Evolutionary conservation across 768 basidiomycete genomes (phyloP), one percentile per base, ranked within the genome.

Genomic region (Kwoniella shandongensis): DNA sequence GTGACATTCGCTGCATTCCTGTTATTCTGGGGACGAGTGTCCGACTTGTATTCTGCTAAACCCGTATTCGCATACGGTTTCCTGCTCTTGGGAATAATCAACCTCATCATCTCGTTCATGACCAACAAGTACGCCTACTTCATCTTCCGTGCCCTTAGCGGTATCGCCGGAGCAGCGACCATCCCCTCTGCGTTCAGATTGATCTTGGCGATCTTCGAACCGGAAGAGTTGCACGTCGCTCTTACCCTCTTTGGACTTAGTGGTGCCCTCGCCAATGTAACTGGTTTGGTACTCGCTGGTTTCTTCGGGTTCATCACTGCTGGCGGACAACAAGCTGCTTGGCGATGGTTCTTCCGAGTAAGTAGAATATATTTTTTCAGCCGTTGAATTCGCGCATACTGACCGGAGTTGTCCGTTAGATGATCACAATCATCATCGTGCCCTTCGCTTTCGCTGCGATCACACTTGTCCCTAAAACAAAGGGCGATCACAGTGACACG

Each of bases 321-420:
- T n/a, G 41, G 46, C 23, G 63, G 61, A 3, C 67, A 73, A 36
- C 47, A 65, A n/a, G 55, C 59, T n/a, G 51, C 56, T 7, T 75
- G 72, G 72, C 50, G 70, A 23, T 75, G 72, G 72, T 69, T 69
- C 51, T 73, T 71, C 61, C 20, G 57, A 38, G 41, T 48, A 47
- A n/a, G 46, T 57, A 5, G 13, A n/a, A n/a, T n/a, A n/a, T n/a
- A n/a, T n/a, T n/a, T n/a, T n/a, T n/a, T n/a, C n/a, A n/a, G n/a
- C n/a, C n/a, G n/a, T n/a, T n/a, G n/a, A n/a, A n/a, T n/a, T n/a
- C n/a, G n/a, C n/a, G n/a, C n/a, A n/a, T n/a, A n/a, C n/a, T n/a
- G n/a, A n/a, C n/a, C n/a, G n/a, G n/a, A n/a, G n/a, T n/a, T n/a
- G n/a, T n/a, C 32, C 44, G 29, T 7, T 32, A 57, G 49, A 59